phyloP scores from a whole-genome alignment of 208 protist species.

The Phytomonas francai region DNA sequence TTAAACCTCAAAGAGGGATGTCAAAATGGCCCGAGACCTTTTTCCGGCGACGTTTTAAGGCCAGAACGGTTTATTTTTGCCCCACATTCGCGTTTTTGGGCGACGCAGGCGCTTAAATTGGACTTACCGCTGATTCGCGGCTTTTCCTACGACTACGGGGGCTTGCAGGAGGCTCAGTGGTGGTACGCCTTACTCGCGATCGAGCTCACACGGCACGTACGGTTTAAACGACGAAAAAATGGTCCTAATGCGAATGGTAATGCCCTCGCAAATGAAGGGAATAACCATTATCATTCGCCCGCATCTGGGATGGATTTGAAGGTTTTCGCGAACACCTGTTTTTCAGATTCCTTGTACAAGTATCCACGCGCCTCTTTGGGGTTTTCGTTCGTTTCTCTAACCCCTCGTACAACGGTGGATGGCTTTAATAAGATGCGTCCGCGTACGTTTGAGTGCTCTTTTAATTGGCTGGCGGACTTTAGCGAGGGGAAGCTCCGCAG shows the following conservation, averaged over 20 bases:
- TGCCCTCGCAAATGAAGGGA: background rate
- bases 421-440: conserved; percentile 42
- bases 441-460: conserved; percentile 41
- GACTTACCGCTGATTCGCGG: conserved; percentile 38
- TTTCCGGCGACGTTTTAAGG: too few species aligned
- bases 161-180: conserved; percentile 35
- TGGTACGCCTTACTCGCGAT: conserved; percentile 50
- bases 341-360: conserved; percentile 29
- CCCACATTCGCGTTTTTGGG: conserved; percentile 60
- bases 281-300: background rate
- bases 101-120: conserved; percentile 57
- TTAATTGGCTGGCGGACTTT: conserved; percentile 50
- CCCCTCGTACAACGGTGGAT: conserved; percentile 28
- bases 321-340: conserved; percentile 47
- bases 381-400: conserved; percentile 29
- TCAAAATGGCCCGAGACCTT: too few species aligned
- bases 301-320: conserved; percentile 6
- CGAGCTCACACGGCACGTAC: conserved; percentile 21
- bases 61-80: too few species aligned
- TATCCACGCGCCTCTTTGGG: conserved; percentile 53
- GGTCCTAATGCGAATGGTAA: background rate
- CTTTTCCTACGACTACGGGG: conserved; percentile 38
- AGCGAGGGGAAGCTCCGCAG: conserved; percentile 14
- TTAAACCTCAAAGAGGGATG: too few species aligned
- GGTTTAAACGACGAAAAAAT: conserved; percentile 1